A percentile compares a stretch with the other conserved stretches of the same genome.
phyloP scores from a whole-genome alignment of 2,329 filamentous ascomycete species.

The Trichoderma afroharzianum region DNA sequence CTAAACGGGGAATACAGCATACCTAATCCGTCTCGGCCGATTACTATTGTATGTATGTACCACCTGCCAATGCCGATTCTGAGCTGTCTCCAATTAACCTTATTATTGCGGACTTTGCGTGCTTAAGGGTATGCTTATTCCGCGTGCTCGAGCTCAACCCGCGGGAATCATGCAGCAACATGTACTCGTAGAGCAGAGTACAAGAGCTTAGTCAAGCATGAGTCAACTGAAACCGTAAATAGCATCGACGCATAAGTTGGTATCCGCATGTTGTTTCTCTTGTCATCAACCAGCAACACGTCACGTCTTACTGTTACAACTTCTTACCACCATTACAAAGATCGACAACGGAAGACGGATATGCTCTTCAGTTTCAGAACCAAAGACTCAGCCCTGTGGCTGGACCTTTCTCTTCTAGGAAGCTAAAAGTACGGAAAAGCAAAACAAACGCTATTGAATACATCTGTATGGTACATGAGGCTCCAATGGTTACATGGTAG shows the following conservation, averaged over 20 bases:
- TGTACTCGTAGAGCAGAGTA: neutral
- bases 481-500: slow-evolving; percentile 5
- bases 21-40: neutral
- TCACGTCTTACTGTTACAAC: neutral
- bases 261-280: neutral
- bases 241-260: neutral
- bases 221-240: neutral
- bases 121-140: neutral
- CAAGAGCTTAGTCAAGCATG: neutral
- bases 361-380: neutral
- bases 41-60: neutral
- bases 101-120: neutral
- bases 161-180: neutral
- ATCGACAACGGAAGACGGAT: neutral
- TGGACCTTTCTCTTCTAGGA: neutral
- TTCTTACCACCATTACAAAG: neutral
- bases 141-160: neutral
- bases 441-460: slow-evolving; percentile 9
- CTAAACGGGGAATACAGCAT: neutral
- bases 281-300: neutral
- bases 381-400: neutral
- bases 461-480: slow-evolving; percentile 10
- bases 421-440: neutral
- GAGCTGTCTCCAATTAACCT: neutral
- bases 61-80: neutral